Conservation (phyloP, 768 basidiomycete species). For the Melanogaster broomeanus region DNA sequence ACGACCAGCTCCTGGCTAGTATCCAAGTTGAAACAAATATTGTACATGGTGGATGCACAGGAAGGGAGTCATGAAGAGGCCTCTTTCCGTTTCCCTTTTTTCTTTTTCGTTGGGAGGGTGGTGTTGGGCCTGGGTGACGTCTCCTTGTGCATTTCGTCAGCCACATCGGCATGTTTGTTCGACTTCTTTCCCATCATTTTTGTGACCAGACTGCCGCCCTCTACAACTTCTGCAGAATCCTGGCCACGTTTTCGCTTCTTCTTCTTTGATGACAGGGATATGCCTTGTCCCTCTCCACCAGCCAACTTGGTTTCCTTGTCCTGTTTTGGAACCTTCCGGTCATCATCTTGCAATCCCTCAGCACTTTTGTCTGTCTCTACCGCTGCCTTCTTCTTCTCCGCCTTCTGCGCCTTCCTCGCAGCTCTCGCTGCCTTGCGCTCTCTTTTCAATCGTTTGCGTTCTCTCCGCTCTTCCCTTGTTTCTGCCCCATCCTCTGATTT, state of each 20-base stretch:
- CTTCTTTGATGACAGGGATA: conserved; percentile 1
- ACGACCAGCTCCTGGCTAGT: conserved; percentile 7
- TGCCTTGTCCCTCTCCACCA: background rate
- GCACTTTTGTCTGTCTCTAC: background rate
- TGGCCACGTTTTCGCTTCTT: conserved; percentile 8
- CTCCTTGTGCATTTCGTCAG: conserved; percentile 11
- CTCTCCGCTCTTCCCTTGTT: conserved; percentile 19
- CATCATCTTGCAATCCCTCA: background rate
- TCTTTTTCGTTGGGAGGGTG: conserved; percentile 15
- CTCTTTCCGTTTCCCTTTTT: conserved; percentile 21
- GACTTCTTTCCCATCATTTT: conserved; percentile 16
- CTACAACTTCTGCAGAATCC: conserved; percentile 5
- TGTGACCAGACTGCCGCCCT: conserved; percentile 5
- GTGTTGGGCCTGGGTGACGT: background rate
- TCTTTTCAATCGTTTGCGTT: conserved; percentile 24
- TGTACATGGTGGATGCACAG: background rate
- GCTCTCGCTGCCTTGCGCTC: conserved; percentile 22
- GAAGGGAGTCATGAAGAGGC: conserved; percentile 8
- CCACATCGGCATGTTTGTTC: conserved; percentile 11
- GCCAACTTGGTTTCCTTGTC: background rate
- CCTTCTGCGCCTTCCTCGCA: conserved; percentile 10
- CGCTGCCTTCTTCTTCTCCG: background rate
- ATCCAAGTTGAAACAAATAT: background rate
- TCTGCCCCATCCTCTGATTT: conserved; percentile 6
- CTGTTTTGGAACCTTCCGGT: conserved; percentile 2